Conservation (phyloP, 345 rosid genomes). For the Syzygium aqueum region DNA sequence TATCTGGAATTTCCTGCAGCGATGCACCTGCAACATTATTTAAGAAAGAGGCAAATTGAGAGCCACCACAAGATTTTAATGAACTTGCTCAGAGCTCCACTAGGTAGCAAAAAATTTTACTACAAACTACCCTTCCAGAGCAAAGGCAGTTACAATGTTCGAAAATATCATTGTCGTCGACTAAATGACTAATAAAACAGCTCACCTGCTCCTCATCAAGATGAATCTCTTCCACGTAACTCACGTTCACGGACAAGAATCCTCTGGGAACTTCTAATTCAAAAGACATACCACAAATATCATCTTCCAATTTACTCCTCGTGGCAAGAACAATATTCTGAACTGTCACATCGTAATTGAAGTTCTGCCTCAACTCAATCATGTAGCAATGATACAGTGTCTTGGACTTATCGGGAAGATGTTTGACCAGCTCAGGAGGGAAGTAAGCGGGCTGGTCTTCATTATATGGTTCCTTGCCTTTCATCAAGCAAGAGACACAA, state of each 20-base stretch:
- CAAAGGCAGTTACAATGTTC: neutral
- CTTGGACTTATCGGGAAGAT: slow-evolving; percentile 3
- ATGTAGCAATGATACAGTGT: slow-evolving; percentile 43
- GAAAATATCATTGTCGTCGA: neutral
- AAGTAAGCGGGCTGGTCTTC: slow-evolving; percentile 61
- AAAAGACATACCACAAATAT: slow-evolving; percentile 21
- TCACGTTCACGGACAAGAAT: slow-evolving; percentile 30
- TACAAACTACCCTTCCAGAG: neutral
- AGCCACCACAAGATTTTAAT: neutral
- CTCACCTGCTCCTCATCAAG: slow-evolving; percentile 37
- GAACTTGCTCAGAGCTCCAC: neutral
- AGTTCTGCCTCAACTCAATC: slow-evolving; percentile 38
- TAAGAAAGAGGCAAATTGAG: neutral
- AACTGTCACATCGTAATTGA: slow-evolving; percentile 20
- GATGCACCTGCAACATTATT: slow-evolving; percentile 34
- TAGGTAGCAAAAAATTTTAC: neutral
- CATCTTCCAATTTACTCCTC: slow-evolving; percentile 43
- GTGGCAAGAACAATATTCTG: slow-evolving; percentile 51
- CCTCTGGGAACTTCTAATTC: slow-evolving; percentile 52
- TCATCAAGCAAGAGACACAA: neutral
- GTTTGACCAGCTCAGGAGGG: slow-evolving; percentile 59
- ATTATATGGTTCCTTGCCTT: slow-evolving; percentile 32
- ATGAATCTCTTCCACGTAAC: slow-evolving; percentile 29
- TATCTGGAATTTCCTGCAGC: slow-evolving; percentile 59
- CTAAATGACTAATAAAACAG: neutral